Evolutionary conservation across 257 asterid species (phyloP), one percentile per base, ranked within the genome.

Genomic region (Rhazya stricta): DNA sequence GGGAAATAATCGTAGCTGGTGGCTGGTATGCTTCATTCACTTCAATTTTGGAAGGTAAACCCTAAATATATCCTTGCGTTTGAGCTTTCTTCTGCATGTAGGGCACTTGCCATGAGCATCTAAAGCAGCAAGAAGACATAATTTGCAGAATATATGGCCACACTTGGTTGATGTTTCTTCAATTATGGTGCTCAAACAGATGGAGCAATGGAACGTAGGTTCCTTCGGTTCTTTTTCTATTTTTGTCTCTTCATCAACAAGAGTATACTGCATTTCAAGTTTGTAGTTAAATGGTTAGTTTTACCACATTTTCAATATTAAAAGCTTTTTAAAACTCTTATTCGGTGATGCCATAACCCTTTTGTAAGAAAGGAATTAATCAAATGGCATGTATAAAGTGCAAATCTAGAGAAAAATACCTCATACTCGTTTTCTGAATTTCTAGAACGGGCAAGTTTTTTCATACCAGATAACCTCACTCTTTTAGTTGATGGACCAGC

Each of bases 131-230:
- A 21, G 32, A 46, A 79, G 62, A 70, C 86, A 82, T 21, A 1
- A 36, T 54, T 67, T 79, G 39, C 86, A 79, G 79, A 82, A 82
- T 29, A 82, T 82, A 73, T 82, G 86, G 11, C 86, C 86, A 37
- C 83, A 82, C 45, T 76, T 76, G 9, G 86, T 82, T 23, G 83
- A 45, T 25, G 76, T 62, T 76, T 82, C 86, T 11, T 82, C 79
- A 11, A 58, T 63, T 15, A 82, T 45, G 34, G 48, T 62, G 16
- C 71, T 80, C 75, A 79, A 32, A 70, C 81, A 79, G 45, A 82
- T 73, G 23, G 81, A 83, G 41, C 86, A 82, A 27, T 27, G 30
- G 32, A 79, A 82, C 13, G 79, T 29, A 4, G 80, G 70, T 29
- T 70, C 53, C 18, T 57, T 65, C 50, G 71, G 68, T 46, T 37